Evolutionary conservation across 2,329 filamentous ascomycete genomes (phyloP).

Genomic region (Aureobasidium sp.): DNA sequence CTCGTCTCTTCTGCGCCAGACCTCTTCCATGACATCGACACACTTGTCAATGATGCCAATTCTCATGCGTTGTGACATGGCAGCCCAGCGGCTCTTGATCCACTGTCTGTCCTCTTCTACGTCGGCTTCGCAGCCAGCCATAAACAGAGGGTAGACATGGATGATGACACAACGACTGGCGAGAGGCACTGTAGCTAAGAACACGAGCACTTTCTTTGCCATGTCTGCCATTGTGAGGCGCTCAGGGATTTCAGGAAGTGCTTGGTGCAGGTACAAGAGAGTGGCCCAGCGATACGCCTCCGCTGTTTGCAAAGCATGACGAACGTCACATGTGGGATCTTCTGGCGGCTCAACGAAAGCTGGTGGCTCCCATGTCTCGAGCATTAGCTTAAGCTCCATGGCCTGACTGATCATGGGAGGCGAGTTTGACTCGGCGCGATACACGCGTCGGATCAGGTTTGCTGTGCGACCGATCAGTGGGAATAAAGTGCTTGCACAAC

Average conservation of each 20-base stretch:
- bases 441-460: conserved; percentile 57
- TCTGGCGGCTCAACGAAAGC: conserved; percentile 54
- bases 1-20: conserved; percentile 57
- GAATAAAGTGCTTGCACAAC: conserved; percentile 60
- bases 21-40: conserved; percentile 57
- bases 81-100: conserved; percentile 56
- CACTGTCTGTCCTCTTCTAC: conserved; percentile 55
- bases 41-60: conserved; percentile 63
- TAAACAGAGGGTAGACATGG: conserved; percentile 63
- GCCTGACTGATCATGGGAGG: conserved; percentile 56
- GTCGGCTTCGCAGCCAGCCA: conserved; percentile 58
- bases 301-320: conserved; percentile 60
- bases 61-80: conserved; percentile 55
- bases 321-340: conserved; percentile 55
- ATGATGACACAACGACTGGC: conserved; percentile 58
- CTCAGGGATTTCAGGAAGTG: conserved; percentile 61
- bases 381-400: conserved; percentile 52
- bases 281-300: conserved; percentile 62
- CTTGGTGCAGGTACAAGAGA: conserved; percentile 59
- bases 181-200: conserved; percentile 57
- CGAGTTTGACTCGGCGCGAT: conserved; percentile 49
- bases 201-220: conserved; percentile 54
- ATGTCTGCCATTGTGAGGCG: conserved; percentile 47
- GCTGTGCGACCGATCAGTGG: conserved; percentile 61
- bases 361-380: conserved; percentile 57